Base-by-base conservation (phyloP, 768 basidiomycete species). In the Pisolithus tinctorius region DNA sequence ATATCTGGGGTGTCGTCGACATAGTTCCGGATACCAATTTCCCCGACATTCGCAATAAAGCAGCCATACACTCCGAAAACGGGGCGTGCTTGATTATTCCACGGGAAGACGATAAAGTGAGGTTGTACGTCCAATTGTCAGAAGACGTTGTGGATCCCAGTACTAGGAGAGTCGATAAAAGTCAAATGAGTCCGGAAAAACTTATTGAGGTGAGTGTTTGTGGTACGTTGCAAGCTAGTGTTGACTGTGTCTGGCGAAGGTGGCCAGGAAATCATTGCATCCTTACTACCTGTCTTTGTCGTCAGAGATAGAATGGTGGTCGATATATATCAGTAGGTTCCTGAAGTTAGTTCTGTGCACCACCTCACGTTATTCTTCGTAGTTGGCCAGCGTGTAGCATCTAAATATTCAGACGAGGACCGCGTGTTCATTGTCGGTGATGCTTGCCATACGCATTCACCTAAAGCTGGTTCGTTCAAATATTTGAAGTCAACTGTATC, bases 1-100 rank as follows among this genome's bases (percentile, higher is more conserved):
- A 78, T 52, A 74, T 91, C 17, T 93, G 90, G 90, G 90, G 90
- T 3, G 89, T 92, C 3, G 67, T 90, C 20, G 90, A 90, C 64
- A 71, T 80, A 46, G 59, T 79, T 25, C 83, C 83, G 0, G 75
- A 82, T n/a, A 88, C 86, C 1, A 71, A 88, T 60, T 87, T 89
- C 53, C 88, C 88, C 0, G 86, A 90, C 61, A 82, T 86, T 53
- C 80, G 87, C 16, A 82, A 81, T 50, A 75, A 72, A 55, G 71
- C 71, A 45, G 80, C 71, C 0, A 77, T 89, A n/a, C 86, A 89
- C 63, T 88, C 86, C 0, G 72, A 74, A 37, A 74, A 78, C 44
- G 83, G 84, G 1, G 80, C 83, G 0, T 81, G 83, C 51, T 83
- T 89, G 81, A 62, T 86, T 43, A 86, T 91, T 47, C 88, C 88